Evolutionary conservation across 768 basidiomycete genomes (phyloP), one percentile per base, ranked within the genome.

Genomic region (Leccinum rimulosum): DNA sequence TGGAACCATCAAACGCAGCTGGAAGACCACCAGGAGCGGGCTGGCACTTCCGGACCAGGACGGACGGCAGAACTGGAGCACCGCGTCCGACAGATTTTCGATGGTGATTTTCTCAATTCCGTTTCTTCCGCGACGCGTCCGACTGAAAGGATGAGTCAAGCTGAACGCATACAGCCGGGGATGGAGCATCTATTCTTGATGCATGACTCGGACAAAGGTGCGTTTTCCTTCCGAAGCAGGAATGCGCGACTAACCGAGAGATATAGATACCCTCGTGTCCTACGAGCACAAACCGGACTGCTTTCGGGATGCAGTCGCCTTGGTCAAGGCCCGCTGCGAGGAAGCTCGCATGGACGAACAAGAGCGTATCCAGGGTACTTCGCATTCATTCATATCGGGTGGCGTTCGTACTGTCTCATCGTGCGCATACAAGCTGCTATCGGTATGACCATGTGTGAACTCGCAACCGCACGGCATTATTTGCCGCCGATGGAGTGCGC

Each of bases 391-490:
- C 22, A 49, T 54, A 48, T 47, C 22, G 14, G 33, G 12, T 43
- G 40, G 28, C n/a, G 4, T 19, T 30, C 48, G 19, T 31, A 28
- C 22, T 14, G 22, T 60, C 55, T 58, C 25, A 63, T 60, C 45
- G 2, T 3, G 52, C 64, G 71, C 70, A 71, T 65, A 75, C 45
- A 72, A 91, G 89, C 83, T 65, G 87, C 89, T 2, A 88, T 91
- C 51, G 80, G 82, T 6, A 85, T 91, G 84, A 91, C 89, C 2
- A 75, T 91, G 43, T 91, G 89, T 69, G 89, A 91, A 72, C 74
- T 91, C n/a, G 82, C 84, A 19, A 91, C 88, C 2, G 89, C 88
- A 19, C 81, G 80, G 54, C 84, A 87, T 64, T 80, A 87, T 69
- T 79, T 86, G 1, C 72, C 82, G 17, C 89, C 89, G 3, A 73